Evolutionary conservation across 169 alveolate species (phyloP).

Genomic region (Cryptosporidium tyzzeri): DNA sequence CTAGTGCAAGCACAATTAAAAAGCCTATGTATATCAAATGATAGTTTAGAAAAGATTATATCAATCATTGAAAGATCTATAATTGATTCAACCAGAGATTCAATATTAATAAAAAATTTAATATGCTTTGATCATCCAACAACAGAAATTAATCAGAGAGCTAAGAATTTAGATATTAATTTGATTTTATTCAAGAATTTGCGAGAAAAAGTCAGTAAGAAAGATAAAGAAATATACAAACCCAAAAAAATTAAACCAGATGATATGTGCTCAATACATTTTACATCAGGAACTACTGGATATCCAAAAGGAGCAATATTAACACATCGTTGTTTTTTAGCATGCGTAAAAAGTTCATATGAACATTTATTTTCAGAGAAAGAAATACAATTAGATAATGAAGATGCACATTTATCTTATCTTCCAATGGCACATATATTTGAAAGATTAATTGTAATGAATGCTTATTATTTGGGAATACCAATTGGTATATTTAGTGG

Average conservation of each 20-base stretch:
- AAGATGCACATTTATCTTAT: conserved; percentile 86
- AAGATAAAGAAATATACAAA: conserved; percentile 32
- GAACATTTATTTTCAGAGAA: conserved; percentile 67
- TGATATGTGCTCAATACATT: conserved; percentile 83
- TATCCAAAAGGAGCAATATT: conserved; percentile 92
- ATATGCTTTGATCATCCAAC: conserved; percentile 45
- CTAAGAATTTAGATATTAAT: conserved; percentile 58
- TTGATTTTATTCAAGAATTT: conserved; percentile 12
- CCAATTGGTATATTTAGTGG: conserved; percentile 88
- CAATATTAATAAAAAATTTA: conserved; percentile 50
- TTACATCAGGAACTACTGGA: conserved; percentile 95
- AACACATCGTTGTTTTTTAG: conserved; percentile 85
- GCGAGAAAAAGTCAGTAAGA: conserved; percentile 37
- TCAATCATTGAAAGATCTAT: conserved; percentile 71
- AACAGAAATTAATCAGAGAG: conserved; percentile 25
- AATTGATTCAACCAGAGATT: conserved; percentile 17
- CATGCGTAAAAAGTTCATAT: conserved; percentile 78
- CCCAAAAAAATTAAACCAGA: conserved; percentile 79
- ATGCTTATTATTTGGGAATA: conserved; percentile 78
- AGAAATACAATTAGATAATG: conserved; percentile 64
- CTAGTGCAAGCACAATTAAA: conserved; percentile 79
- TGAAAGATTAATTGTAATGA: conserved; percentile 84
- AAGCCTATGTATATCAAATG: conserved; percentile 78
- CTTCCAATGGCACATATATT: conserved; percentile 91
- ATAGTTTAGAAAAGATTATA: conserved; percentile 71